A percentile compares a stretch with the other conserved stretches of the same genome.
Evolutionary conservation across 2,329 filamentous ascomycete genomes (phyloP).

Genomic region (Xylaria multiplex): DNA sequence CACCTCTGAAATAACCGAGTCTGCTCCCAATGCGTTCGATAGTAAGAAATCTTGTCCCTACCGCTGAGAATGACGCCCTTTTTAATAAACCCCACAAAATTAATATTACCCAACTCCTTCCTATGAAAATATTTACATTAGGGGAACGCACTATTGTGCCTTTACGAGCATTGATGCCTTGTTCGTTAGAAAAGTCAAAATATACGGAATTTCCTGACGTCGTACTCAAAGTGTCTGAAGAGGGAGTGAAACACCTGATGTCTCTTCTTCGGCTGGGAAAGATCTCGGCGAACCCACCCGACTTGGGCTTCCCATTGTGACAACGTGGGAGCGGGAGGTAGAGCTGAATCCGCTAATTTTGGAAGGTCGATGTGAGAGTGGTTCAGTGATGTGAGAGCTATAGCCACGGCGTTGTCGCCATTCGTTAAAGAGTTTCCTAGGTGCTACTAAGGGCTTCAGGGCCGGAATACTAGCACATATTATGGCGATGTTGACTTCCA

Average conservation of each 20-base stretch:
- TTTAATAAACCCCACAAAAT: not conserved
- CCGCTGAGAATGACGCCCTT: not conserved
- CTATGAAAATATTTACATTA: not conserved
- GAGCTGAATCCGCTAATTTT: slow-evolving; percentile 36
- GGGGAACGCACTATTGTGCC: too few species aligned
- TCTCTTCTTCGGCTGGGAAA: slow-evolving; percentile 9
- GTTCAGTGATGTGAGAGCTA: slow-evolving; percentile 37
- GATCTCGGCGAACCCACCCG: slow-evolving; percentile 18
- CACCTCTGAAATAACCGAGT: not conserved
- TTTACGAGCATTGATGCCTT: not conserved
- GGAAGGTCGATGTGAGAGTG: slow-evolving; percentile 24
- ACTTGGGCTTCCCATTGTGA: slow-evolving; percentile 6
- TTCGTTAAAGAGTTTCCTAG: slow-evolving; percentile 43
- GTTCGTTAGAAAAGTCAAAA: not conserved
- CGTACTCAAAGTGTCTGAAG: slow-evolving; percentile 20
- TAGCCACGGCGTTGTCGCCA: slow-evolving; percentile 31
- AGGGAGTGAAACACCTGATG: slow-evolving; percentile 26
- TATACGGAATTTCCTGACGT: not conserved
- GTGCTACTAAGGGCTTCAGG: slow-evolving; percentile 59
- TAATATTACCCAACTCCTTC: too few species aligned
- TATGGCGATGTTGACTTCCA: slow-evolving; percentile 62
- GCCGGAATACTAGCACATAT: slow-evolving; percentile 61
- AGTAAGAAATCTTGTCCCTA: not conserved
- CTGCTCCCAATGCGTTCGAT: not conserved
- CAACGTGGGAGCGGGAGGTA: slow-evolving; percentile 36